A percentile compares a stretch with the other conserved stretches of the same genome.
These are phyloP conservation scores for Catharanthus roseus DNA, from an alignment of 257 asterid species.

Conservation along the genomic window DNA sequence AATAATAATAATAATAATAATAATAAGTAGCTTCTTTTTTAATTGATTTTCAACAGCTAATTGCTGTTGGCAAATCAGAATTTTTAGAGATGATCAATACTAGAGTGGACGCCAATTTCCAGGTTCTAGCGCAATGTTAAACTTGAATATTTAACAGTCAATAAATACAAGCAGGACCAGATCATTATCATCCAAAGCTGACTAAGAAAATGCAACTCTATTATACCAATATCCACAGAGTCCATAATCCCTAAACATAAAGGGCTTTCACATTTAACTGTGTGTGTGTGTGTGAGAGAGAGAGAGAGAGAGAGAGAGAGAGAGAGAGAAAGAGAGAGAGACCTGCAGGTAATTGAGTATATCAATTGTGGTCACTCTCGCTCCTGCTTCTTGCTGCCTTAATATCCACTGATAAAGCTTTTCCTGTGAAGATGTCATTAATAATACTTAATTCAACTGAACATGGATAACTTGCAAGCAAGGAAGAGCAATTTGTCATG, in stretches of 20 bases:
- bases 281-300: no score
- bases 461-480: background rate
- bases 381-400: constrained; percentile 46
- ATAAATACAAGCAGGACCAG: background rate
- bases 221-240: background rate
- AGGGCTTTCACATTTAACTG: no score
- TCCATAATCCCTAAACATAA: background rate
- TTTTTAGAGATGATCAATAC: background rate
- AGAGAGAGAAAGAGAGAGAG: no score
- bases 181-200: background rate
- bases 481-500: background rate
- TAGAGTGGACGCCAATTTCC: background rate
- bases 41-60: background rate
- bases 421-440: constrained; percentile 21
- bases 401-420: constrained; percentile 43
- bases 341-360: constrained; percentile 40
- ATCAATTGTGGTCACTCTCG: constrained; percentile 38
- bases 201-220: background rate
- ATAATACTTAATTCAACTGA: background rate
- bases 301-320: background rate
- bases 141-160: background rate
- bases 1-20: no score
- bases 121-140: background rate
- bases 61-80: constrained; percentile 1
- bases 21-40: background rate